phyloP scores from a whole-genome alignment of 23 red algal genomes.

The Pyropia haitanensis region DNA sequence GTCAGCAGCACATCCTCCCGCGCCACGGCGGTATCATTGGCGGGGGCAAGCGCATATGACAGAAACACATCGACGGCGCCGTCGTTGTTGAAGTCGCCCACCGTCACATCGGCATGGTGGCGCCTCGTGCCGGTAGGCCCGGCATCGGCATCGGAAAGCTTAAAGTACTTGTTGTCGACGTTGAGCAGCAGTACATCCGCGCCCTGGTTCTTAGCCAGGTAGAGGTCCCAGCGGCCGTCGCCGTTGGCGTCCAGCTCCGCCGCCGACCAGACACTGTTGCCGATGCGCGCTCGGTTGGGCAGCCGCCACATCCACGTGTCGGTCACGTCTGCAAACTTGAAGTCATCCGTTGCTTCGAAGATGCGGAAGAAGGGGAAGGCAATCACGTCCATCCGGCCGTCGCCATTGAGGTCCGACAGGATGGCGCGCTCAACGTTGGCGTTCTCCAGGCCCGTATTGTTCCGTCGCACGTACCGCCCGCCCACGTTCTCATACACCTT shows the following conservation, averaged over 20 bases:
- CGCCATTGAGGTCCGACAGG: slow-evolving; percentile 38
- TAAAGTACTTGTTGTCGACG: slow-evolving; percentile 3
- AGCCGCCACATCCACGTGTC: no score
- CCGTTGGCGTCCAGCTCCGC: slow-evolving; percentile 56
- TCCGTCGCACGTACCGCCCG: not conserved
- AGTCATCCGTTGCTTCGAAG: slow-evolving; percentile 8
- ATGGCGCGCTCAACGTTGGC: slow-evolving; percentile 16
- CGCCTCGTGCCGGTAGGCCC: slow-evolving; percentile 3
- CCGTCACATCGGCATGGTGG: slow-evolving; percentile 13
- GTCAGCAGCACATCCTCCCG: not conserved
- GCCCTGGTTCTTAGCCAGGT: slow-evolving; percentile 12
- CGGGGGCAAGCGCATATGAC: not conserved
- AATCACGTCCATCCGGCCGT: slow-evolving; percentile 37
- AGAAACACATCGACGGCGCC: slow-evolving; percentile 46
- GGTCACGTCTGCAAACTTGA: slow-evolving; percentile 1
- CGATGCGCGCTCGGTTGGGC: not conserved
- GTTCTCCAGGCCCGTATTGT: slow-evolving; percentile 19
- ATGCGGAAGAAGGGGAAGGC: slow-evolving; percentile 7
- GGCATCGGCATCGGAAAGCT: not conserved
- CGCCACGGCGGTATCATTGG: not conserved
- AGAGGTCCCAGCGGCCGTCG: slow-evolving; percentile 54
- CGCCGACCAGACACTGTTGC: slow-evolving; percentile 5
- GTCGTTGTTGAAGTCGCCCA: slow-evolving; percentile 70
- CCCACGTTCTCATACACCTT: slow-evolving; percentile 33
- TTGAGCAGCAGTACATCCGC: slow-evolving; percentile 22